Percentiles rank a stretch among this genome's conserved stretches.
These are phyloP conservation scores for Lodderomyces jiufengensis DNA, from an alignment of 1,139 yeast species.

Conservation along the genomic window DNA sequence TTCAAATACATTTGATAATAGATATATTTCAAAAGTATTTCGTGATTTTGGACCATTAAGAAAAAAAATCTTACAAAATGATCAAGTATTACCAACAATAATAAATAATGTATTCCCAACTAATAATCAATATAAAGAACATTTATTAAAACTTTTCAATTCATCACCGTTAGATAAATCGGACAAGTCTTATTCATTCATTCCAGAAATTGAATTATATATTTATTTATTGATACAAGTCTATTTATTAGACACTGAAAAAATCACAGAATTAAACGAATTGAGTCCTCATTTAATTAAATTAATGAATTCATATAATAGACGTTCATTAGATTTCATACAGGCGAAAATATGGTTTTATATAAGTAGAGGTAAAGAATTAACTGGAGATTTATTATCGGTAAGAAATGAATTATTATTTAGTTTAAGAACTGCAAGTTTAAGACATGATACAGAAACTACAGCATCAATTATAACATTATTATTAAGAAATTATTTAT, in stretches of 20 bases:
- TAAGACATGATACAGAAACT: slow-evolving; percentile 90
- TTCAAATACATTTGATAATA: slow-evolving; percentile 74
- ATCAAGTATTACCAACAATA: slow-evolving; percentile 49
- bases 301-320: slow-evolving; percentile 62
- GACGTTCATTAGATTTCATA: slow-evolving; percentile 80
- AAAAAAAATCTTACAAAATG: slow-evolving; percentile 49
- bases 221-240: slow-evolving; percentile 77
- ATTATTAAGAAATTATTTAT: slow-evolving; percentile 74
- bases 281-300: slow-evolving; percentile 55
- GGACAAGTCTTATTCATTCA: slow-evolving; percentile 2
- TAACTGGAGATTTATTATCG: slow-evolving; percentile 53
- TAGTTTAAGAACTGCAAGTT: slow-evolving; percentile 82
- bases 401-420: slow-evolving; percentile 68
- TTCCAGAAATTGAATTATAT: slow-evolving; percentile 78
- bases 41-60: slow-evolving; percentile 80
- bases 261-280: slow-evolving; percentile 45
- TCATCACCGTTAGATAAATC: slow-evolving; percentile 13
- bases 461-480: slow-evolving; percentile 83
- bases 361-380: slow-evolving; percentile 75
- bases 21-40: slow-evolving; percentile 80
- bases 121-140: slow-evolving; percentile 33
- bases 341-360: slow-evolving; percentile 95
- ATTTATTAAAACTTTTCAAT: slow-evolving; percentile 39
- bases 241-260: slow-evolving; percentile 61
- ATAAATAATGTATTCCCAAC: slow-evolving; percentile 47